A percentile compares a stretch with the other conserved stretches of the same genome.
These are phyloP conservation scores for Tetrastigma voinierianum DNA, from an alignment of 164 flowering plant genomes.

Conservation along the genomic window DNA sequence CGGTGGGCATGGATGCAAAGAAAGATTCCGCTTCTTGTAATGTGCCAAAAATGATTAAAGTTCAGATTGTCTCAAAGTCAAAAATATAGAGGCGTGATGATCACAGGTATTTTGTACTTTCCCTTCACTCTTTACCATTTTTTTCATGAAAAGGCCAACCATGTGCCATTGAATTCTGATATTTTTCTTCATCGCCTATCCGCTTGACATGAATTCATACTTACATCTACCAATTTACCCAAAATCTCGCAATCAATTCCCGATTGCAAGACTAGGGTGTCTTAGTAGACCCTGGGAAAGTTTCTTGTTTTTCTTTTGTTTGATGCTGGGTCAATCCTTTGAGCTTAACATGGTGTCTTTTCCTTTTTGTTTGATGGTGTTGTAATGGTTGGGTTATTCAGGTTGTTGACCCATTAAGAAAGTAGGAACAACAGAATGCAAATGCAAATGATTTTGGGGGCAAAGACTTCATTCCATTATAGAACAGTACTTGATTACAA, in stretches of 20 bases:
- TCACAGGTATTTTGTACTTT: conserved; percentile 2
- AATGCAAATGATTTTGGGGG: neutral
- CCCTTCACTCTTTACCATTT: neutral
- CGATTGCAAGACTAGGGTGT: too few species aligned
- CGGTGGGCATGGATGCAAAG: conserved; percentile 1
- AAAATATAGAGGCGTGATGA: conserved; percentile 11
- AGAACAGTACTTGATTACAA: conserved; percentile 2
- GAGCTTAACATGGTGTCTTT: neutral
- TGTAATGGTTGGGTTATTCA: neutral
- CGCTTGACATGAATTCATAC: too few species aligned
- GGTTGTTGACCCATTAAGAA: neutral
- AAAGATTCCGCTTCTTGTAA: conserved; percentile 13
- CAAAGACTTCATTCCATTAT: conserved; percentile 4
- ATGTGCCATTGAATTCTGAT: neutral
- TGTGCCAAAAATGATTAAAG: conserved; percentile 9
- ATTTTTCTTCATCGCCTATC: too few species aligned
- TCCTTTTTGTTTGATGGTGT: too few species aligned
- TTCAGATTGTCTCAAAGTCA: conserved; percentile 13
- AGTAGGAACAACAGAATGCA: neutral
- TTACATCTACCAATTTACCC: too few species aligned
- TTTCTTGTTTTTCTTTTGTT: too few species aligned
- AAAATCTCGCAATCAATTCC: too few species aligned
- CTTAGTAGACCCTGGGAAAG: too few species aligned
- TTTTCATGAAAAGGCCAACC: neutral
- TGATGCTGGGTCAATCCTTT: too few species aligned